These are phyloP conservation scores for Melastoma candidum DNA, from an alignment of 441 rosid species.

Conservation along the genomic window DNA sequence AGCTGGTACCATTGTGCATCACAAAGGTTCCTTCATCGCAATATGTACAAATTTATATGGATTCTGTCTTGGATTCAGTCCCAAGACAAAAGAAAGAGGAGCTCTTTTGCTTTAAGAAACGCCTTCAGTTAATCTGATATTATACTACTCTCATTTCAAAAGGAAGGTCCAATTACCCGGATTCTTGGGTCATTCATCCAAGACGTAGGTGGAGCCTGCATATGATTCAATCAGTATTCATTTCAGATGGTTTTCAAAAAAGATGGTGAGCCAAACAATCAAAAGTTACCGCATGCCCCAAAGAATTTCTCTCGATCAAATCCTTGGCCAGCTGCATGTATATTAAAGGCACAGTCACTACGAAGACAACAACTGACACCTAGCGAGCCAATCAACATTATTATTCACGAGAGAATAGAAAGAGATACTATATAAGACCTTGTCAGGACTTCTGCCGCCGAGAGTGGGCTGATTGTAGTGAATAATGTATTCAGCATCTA, in stretches of 20 bases:
- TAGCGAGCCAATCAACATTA: background rate
- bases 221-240: background rate
- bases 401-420: background rate
- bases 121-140: background rate
- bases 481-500: conserved; percentile 57
- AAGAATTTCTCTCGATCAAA: too few relatives aligned
- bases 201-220: conserved; percentile 23
- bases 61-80: too few relatives aligned
- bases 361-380: background rate
- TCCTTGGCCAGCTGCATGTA: too few relatives aligned
- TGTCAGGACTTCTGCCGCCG: conserved; percentile 27
- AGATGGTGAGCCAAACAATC: background rate
- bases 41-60: too few relatives aligned
- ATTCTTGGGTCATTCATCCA: conserved; percentile 32
- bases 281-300: background rate
- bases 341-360: too few relatives aligned
- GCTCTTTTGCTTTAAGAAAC: background rate
- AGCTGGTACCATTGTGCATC: background rate
- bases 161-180: conserved; percentile 29
- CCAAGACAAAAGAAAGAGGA: too few relatives aligned
- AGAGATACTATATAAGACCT: conserved; percentile 21
- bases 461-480: conserved; percentile 65
- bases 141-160: background rate
- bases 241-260: background rate
- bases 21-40: too few relatives aligned